Base-by-base conservation (phyloP, 345 rosid species). In the Corymbia maculata region DNA sequence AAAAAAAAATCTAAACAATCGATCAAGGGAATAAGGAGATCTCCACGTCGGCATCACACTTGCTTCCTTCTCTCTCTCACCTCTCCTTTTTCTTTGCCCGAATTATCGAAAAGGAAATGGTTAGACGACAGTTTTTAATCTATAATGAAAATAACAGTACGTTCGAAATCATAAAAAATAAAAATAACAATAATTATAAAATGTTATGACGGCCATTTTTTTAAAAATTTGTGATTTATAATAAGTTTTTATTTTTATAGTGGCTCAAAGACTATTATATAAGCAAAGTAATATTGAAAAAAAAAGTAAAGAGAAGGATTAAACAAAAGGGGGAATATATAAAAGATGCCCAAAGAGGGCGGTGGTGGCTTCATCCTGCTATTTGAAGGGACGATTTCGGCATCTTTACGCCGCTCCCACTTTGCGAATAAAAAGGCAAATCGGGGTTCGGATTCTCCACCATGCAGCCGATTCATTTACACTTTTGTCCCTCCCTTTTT, bases 361-460 rank as follows among this genome's bases (percentile, higher is more conserved):
- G 84, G 84, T 75, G 84, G 49, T 75, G 84, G 84, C 49, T 42
- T 2, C 84, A 75, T 75, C 19, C 28, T 10, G 49, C 84, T 75
- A 75, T 75, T 42, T 42, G 9, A 9, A 10, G 28, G 12, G 84
- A 42, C 3, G 82, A 75, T 75, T 75, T 36, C 22, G 82, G 44
- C 57, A 17, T 86, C 90, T 85, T 84, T 14, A 49, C 10, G 47
- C 22, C 82, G 50, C 75, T 87, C 32, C 87, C 68, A 89, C 94
- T 92, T 92, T 92, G 96, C 94, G 94, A 92, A 82, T 85, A 57
- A 90, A 55, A 36, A 91, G 51, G 86, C 92, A 92, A 94, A 94
- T 36, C 17, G 52, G 59, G 47, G 75, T n/a, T 75, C 84, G 84
- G 92, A 93, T 94, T 92, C 94, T 66, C 90, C 84, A 49, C 70